Evolutionary conservation across 331 rosid species (phyloP), one percentile per base, ranked within the genome.

Genomic region (Erythrophleum ivorense): DNA sequence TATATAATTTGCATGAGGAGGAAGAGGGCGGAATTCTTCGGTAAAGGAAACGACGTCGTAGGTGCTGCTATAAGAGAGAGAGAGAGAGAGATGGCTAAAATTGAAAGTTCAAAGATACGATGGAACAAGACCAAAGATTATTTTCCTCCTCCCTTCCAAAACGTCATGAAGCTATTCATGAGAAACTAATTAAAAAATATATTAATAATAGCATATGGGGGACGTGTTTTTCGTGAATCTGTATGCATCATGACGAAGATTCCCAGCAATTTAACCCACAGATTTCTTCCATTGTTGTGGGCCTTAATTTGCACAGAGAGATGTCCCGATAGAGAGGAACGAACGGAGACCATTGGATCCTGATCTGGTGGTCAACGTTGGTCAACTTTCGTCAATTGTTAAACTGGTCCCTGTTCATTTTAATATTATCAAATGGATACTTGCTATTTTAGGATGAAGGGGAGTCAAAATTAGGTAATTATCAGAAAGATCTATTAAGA

Each of bases 31-130:
- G 3, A 21, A 68, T 45, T 75, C 53, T 40, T 52, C 24, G 71
- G 74, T 12, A 0, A 54, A 76, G 11, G 18, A 50, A 83, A 73
- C 72, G 86, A 81, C 83, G 80, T 49, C 88, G 87, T 86, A 86
- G 40, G 34, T 33, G 21, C 78, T 74, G 80, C 31, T 41, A 66
- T 24, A 36, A 36, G 50, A 38, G 43, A 46, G 50, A 40, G 45
- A 40, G 45, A 40, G 72, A 18, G 72, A 41, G n/a, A 65, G 83
- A 33, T 52, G 77, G 52, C 80, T 18, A 76, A 76, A 69, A 73
- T 81, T 80, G 78, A 83, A 76, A 68, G 53, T 84, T 85, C 94
- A 83, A 94, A 88, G 91, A 87, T 89, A 75, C 84, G 88, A 85
- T 85, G 81, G 77, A 85, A 77, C 63, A 77, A 18, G 34, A 53